Evolutionary conservation across 169 alveolate species (phyloP).

Genomic region (Plasmodium relictum): DNA sequence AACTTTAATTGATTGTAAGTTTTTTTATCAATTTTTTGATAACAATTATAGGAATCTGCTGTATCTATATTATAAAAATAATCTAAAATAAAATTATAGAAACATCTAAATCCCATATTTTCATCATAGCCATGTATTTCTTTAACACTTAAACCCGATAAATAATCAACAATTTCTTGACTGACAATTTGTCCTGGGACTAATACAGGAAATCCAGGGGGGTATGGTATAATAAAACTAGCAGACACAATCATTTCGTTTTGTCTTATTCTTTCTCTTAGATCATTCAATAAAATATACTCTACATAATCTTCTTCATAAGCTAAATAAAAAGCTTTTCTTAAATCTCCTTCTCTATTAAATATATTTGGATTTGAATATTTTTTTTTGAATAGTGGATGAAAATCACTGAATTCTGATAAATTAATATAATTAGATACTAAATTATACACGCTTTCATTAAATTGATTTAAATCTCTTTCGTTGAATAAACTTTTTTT

Average conservation of each 20-base stretch:
- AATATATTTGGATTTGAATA: slow-evolving; percentile 20
- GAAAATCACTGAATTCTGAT: slow-evolving; percentile 70
- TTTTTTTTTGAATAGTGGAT: slow-evolving; percentile 60
- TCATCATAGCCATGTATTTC: slow-evolving; percentile 81
- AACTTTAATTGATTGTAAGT: slow-evolving; percentile 32
- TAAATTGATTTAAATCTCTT: slow-evolving; percentile 77
- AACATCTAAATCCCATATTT: slow-evolving; percentile 71
- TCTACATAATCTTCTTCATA: slow-evolving; percentile 79
- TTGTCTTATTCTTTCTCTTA: slow-evolving; percentile 37
- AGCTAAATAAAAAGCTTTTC: slow-evolving; percentile 79
- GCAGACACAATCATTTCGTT: slow-evolving; percentile 75
- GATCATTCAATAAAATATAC: slow-evolving; percentile 51
- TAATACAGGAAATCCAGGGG: slow-evolving; percentile 82
- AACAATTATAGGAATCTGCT: slow-evolving; percentile 35
- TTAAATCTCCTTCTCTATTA: slow-evolving; percentile 79
- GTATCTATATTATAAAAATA: slow-evolving; percentile 29
- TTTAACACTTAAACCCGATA: slow-evolving; percentile 79
- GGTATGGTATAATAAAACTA: slow-evolving; percentile 82
- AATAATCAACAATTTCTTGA: slow-evolving; percentile 73
- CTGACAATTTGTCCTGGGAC: slow-evolving; percentile 82
- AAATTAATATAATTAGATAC: slow-evolving; percentile 67
- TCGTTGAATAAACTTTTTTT: slow-evolving; percentile 59
- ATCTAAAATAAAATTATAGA: slow-evolving; percentile 54
- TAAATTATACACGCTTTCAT: slow-evolving; percentile 70
- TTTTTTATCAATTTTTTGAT: slow-evolving; percentile 39